Evolutionary conservation across 495 filamentous ascomycete genomes (phyloP).

Genomic region (Lepidopterella palustris): DNA sequence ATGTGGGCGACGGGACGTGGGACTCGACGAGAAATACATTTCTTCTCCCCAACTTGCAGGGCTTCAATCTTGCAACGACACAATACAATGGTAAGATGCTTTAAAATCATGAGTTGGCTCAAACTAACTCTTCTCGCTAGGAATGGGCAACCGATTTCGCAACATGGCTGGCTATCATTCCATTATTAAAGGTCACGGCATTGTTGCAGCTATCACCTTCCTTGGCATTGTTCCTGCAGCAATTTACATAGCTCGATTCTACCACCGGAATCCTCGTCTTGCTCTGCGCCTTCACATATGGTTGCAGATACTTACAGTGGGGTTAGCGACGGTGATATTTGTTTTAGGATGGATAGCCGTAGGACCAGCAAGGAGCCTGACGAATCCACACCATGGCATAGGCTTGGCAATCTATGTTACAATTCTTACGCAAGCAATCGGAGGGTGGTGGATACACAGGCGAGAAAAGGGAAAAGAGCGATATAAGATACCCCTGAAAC

Average conservation of each 20-base stretch:
- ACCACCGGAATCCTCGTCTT: slow-evolving; percentile 53
- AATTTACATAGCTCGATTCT: slow-evolving; percentile 72
- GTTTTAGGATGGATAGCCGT: slow-evolving; percentile 74
- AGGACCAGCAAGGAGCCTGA: slow-evolving; percentile 65
- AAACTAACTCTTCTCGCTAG: slow-evolving; percentile 38
- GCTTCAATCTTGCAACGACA: slow-evolving; percentile 90
- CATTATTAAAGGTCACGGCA: slow-evolving; percentile 75
- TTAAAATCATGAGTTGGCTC: not conserved
- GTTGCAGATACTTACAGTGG: slow-evolving; percentile 72
- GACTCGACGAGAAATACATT: slow-evolving; percentile 77
- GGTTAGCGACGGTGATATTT: slow-evolving; percentile 65
- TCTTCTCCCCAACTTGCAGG: slow-evolving; percentile 77
- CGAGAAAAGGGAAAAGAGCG: slow-evolving; percentile 54
- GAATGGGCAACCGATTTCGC: slow-evolving; percentile 86
- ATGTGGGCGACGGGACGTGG: slow-evolving; percentile 91
- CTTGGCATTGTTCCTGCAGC: slow-evolving; percentile 74
- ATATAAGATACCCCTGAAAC: slow-evolving; percentile 55
- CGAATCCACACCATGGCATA: slow-evolving; percentile 88
- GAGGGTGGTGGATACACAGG: slow-evolving; percentile 64
- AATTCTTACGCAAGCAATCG: slow-evolving; percentile 71
- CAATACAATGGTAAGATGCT: slow-evolving; percentile 74
- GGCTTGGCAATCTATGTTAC: slow-evolving; percentile 83
- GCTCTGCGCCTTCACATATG: slow-evolving; percentile 79
- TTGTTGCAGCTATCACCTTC: slow-evolving; percentile 83
- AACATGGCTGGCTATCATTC: slow-evolving; percentile 67